Evolutionary conservation across 768 basidiomycete genomes (phyloP).

Genomic region (Hemileccinum rubropunctum): DNA sequence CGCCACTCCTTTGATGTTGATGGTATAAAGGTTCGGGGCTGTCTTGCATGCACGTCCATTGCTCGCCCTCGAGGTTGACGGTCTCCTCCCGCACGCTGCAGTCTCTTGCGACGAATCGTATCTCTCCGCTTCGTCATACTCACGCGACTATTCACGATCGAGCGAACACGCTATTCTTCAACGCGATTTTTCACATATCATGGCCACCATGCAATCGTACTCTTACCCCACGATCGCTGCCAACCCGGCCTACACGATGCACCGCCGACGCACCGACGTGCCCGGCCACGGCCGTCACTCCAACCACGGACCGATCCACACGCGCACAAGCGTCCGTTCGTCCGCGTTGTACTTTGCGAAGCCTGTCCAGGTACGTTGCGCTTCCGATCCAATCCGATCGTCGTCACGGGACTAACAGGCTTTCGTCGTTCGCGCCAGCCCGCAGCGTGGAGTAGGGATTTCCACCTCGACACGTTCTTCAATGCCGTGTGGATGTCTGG

Average conservation of each 20-base stretch:
- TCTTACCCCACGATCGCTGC: background rate
- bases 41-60: background rate
- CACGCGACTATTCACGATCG: background rate
- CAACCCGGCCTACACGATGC: background rate
- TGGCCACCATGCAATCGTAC: slow-evolving; percentile 4
- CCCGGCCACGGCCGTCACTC: background rate
- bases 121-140: too few species aligned
- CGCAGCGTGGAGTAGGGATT: slow-evolving; percentile 33
- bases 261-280: background rate
- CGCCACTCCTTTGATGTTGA: background rate
- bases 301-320: background rate
- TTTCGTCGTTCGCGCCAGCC: background rate
- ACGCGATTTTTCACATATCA: background rate
- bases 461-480: slow-evolving; percentile 51
- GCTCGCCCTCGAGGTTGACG: background rate
- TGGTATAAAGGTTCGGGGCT: background rate
- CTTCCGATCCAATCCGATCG: background rate
- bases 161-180: slow-evolving; percentile 1
- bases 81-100: too few species aligned
- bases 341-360: background rate
- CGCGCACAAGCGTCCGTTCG: background rate
- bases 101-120: background rate
- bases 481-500: slow-evolving; percentile 35
- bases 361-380: background rate
- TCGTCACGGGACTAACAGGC: background rate